These are phyloP conservation scores for Echinochloa phyllopogon DNA, from an alignment of 176 grass and related monocot genomes.

Conservation along the genomic window DNA sequence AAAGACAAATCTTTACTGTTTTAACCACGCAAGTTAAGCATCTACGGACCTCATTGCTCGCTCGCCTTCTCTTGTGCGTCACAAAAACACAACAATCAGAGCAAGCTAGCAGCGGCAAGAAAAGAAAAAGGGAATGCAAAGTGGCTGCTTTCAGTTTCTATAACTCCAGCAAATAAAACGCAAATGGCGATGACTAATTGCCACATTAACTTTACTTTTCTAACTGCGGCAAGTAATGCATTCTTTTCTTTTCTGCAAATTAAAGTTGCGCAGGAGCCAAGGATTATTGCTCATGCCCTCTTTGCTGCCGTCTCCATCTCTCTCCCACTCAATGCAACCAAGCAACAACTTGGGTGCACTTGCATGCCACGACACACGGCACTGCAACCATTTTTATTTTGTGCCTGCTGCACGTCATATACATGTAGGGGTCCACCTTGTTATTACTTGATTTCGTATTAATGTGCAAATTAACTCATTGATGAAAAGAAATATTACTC, in stretches of 20 bases:
- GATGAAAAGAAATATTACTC: no score
- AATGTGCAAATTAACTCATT: no score
- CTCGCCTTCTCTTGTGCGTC: background rate
- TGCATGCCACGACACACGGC: background rate
- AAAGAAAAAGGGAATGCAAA: background rate
- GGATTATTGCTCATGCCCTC: background rate
- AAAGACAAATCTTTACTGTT: background rate
- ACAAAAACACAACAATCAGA: no score
- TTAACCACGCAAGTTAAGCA: conserved; percentile 6
- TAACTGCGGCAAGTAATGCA: background rate
- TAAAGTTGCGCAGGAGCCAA: background rate
- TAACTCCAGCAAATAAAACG: background rate
- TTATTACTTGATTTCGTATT: no score
- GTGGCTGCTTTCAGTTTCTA: background rate
- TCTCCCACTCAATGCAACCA: background rate
- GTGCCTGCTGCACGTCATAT: no score
- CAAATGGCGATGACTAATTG: background rate
- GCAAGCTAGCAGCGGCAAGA: no score
- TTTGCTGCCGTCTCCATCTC: conserved; percentile 18
- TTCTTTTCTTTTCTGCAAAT: background rate
- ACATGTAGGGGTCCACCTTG: no score
- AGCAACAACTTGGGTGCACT: background rate
- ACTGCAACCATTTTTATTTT: background rate
- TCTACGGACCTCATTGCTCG: background rate
- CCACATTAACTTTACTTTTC: background rate